Percentiles rank a stretch among this genome's conserved stretches.
These are phyloP conservation scores for Fusarium sp. DNA, from an alignment of 2,329 filamentous ascomycete genomes.

Conservation along the genomic window DNA sequence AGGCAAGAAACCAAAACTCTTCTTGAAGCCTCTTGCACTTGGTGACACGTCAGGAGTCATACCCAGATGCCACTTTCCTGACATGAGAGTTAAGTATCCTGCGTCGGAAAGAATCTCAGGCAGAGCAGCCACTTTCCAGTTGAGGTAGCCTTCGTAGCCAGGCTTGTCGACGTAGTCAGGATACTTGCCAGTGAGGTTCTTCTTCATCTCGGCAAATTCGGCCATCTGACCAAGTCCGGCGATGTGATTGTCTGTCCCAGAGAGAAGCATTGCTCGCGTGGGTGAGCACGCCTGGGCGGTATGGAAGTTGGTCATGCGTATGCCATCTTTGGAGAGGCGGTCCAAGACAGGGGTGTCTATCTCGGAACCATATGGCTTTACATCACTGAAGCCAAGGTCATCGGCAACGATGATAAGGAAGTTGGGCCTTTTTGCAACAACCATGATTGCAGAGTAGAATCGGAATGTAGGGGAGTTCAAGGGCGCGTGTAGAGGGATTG, in stretches of 20 bases:
- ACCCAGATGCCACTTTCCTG: slow-evolving; percentile 49
- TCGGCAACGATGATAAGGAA: slow-evolving; percentile 43
- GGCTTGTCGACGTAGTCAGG: slow-evolving; percentile 20
- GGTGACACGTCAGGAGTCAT: slow-evolving; percentile 39
- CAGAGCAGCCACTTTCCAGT: slow-evolving; percentile 42
- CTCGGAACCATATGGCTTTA: slow-evolving; percentile 59
- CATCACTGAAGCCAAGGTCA: slow-evolving; percentile 42
- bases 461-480: neutral
- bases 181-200: neutral
- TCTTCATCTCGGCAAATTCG: slow-evolving; percentile 44
- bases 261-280: slow-evolving; percentile 67
- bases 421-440: slow-evolving; percentile 27
- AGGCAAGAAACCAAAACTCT: slow-evolving; percentile 52
- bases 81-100: slow-evolving; percentile 46
- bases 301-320: slow-evolving; percentile 67
- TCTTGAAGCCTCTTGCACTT: slow-evolving; percentile 52
- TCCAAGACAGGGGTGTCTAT: slow-evolving; percentile 66
- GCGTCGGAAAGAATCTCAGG: slow-evolving; percentile 43
- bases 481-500: neutral
- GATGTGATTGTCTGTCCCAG: slow-evolving; percentile 65
- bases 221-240: slow-evolving; percentile 63
- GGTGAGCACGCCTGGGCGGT: slow-evolving; percentile 67
- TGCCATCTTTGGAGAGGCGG: slow-evolving; percentile 55
- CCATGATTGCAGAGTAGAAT: neutral
- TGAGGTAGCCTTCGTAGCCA: slow-evolving; percentile 47